Evolutionary conservation across 345 rosid genomes (phyloP).

Genomic region (Geranium brycei): DNA sequence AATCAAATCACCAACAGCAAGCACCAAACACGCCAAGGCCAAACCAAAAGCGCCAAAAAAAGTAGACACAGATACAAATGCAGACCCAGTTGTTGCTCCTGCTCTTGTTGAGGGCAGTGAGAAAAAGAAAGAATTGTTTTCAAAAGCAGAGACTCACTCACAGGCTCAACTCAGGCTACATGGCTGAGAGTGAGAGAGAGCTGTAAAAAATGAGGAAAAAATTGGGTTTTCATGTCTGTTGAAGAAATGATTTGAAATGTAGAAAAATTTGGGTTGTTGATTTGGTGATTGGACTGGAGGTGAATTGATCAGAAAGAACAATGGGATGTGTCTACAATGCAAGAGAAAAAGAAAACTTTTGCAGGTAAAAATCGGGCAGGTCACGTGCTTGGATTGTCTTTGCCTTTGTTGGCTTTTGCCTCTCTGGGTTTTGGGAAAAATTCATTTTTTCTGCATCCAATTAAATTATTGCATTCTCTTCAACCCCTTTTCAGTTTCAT

Average conservation of each 20-base stretch:
- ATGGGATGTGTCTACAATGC: conserved; percentile 12
- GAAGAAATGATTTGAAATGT: background rate
- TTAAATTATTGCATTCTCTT: conserved; percentile 26
- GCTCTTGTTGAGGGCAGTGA: background rate
- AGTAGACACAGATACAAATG: background rate
- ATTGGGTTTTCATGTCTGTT: background rate
- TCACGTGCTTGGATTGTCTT: conserved; percentile 88
- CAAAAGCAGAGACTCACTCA: background rate
- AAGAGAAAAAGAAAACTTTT: conserved; percentile 16
- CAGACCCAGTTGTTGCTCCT: background rate
- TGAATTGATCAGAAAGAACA: background rate
- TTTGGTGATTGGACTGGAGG: background rate
- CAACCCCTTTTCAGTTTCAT: conserved; percentile 15
- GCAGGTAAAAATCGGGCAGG: conserved; percentile 29
- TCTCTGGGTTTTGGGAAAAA: conserved; percentile 1
- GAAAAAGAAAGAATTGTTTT: background rate
- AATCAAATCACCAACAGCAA: background rate
- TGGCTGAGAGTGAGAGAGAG: background rate
- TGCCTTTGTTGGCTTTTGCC: conserved; percentile 40
- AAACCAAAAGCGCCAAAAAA: background rate
- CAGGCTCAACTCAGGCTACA: background rate
- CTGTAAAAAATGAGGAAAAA: background rate
- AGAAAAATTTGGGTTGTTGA: background rate
- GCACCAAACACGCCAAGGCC: background rate
- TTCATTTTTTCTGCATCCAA: background rate